A percentile compares a stretch with the other conserved stretches of the same genome.
These are phyloP conservation scores for Apophysomyces elegans DNA, from an alignment of 371 early-diverging fungal species.

Conservation along the genomic window DNA sequence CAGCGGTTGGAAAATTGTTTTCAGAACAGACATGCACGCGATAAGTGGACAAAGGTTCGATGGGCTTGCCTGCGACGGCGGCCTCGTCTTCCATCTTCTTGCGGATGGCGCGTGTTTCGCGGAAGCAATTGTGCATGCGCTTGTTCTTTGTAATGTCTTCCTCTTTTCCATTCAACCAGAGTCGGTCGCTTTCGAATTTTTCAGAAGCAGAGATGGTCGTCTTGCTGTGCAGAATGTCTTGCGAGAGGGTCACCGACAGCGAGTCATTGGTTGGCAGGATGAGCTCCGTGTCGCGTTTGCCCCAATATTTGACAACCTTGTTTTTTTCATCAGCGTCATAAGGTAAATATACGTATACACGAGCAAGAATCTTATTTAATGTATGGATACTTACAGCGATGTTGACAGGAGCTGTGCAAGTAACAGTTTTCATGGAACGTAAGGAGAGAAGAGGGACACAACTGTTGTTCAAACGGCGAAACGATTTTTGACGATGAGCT, in stretches of 20 bases:
- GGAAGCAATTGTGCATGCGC: conserved; percentile 86
- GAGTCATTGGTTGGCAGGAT: conserved; percentile 97
- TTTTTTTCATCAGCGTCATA: not conserved
- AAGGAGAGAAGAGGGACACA: not conserved
- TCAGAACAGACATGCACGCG: conserved; percentile 85
- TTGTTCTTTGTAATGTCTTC: conserved; percentile 81
- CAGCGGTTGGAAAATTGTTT: conserved; percentile 99
- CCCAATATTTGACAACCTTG: conserved; percentile 97
- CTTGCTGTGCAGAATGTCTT: conserved; percentile 93
- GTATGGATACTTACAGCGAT: conserved; percentile 81
- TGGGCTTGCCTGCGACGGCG: conserved; percentile 36
- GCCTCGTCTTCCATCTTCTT: conserved; percentile 65
- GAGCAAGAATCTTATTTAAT: too few species aligned
- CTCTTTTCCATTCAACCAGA: conserved; percentile 95
- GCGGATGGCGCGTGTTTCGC: conserved; percentile 81
- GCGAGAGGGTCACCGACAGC: conserved; percentile 94
- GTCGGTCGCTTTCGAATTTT: conserved; percentile 66
- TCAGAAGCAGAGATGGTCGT: conserved; percentile 85
- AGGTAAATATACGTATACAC: not conserved
- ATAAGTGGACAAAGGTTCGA: conserved; percentile 61
- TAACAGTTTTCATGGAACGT: conserved; percentile 61
- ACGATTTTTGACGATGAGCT: too few species aligned
- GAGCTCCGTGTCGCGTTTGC: conserved; percentile 89
- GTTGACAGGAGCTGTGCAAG: conserved; percentile 97
- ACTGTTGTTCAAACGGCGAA: too few species aligned